Evolutionary conservation across 2,329 filamentous ascomycete genomes (phyloP).

Genomic region (Sporothrix brasiliensis): DNA sequence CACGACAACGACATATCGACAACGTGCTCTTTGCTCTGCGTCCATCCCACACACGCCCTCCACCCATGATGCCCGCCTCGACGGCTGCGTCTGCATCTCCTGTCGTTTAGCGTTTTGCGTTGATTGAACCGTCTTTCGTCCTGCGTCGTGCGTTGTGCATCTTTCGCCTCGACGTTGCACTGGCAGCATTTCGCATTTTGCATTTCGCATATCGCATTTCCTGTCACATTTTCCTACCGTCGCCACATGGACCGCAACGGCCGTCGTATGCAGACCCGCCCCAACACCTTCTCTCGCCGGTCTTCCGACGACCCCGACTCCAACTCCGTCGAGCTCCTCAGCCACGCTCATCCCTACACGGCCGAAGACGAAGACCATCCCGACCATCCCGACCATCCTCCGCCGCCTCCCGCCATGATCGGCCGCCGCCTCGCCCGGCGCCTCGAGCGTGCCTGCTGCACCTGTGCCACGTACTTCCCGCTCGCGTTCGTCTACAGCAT

Average conservation of each 20-base stretch:
- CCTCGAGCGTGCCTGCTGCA: slow-evolving; percentile 82
- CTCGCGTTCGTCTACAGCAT: slow-evolving; percentile 84
- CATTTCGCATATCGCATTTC: background rate
- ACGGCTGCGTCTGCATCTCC: slow-evolving; percentile 20
- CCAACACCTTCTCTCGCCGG: background rate
- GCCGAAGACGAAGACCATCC: slow-evolving; percentile 10
- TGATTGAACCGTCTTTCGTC: background rate
- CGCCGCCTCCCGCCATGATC: slow-evolving; percentile 46
- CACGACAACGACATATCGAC: slow-evolving; percentile 4
- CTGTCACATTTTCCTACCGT: background rate
- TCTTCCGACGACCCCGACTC: background rate
- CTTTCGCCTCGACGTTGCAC: background rate
- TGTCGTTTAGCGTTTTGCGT: slow-evolving; percentile 19
- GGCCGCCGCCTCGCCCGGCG: slow-evolving; percentile 66
- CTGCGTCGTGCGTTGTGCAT: background rate
- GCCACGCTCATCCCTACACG: slow-evolving; percentile 7
- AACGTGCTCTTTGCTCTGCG: background rate
- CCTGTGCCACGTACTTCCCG: slow-evolving; percentile 79
- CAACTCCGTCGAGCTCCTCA: slow-evolving; percentile 8
- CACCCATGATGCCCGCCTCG: slow-evolving; percentile 26
- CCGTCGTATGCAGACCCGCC: background rate
- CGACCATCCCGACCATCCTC: slow-evolving; percentile 13
- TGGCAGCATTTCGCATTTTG: background rate
- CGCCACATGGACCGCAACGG: slow-evolving; percentile 19
- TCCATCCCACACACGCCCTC: background rate